Percentiles rank a stretch among this genome's conserved stretches.
Evolutionary conservation across 2,329 filamentous ascomycete genomes (phyloP).

Genomic region (Ophiosphaerella korrae): DNA sequence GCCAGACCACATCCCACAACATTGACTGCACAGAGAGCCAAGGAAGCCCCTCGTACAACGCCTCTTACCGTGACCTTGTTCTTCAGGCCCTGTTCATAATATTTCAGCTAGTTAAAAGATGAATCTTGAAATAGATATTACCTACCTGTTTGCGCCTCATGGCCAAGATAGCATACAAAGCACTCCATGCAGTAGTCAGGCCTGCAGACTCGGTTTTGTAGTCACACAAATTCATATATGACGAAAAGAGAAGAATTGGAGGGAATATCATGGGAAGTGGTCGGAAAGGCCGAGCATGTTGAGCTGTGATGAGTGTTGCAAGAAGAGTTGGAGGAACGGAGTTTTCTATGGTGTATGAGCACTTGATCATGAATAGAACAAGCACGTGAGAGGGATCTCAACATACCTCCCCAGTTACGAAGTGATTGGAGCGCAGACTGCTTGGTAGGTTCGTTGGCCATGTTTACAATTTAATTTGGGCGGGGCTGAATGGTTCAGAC

Average conservation of each 20-base stretch:
- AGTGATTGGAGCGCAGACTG: slow-evolving; percentile 52
- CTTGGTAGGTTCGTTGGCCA: slow-evolving; percentile 47
- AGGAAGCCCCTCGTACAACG: slow-evolving; percentile 57
- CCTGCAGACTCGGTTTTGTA: slow-evolving; percentile 69
- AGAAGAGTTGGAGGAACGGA: slow-evolving; percentile 68
- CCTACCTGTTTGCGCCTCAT: slow-evolving; percentile 58
- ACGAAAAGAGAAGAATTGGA: slow-evolving; percentile 67
- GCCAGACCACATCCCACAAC: slow-evolving; percentile 57
- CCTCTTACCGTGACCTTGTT: slow-evolving; percentile 58
- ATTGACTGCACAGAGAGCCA: slow-evolving; percentile 58
- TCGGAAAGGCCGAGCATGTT: slow-evolving; percentile 70
- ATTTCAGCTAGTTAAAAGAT: background rate
- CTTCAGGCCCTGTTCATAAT: slow-evolving; percentile 42
- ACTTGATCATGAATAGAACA: background rate
- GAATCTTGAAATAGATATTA: slow-evolving; percentile 3
- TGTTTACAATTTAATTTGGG: slow-evolving; percentile 16
- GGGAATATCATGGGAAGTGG: slow-evolving; percentile 70
- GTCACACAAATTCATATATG: slow-evolving; percentile 67
- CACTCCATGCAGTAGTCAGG: slow-evolving; percentile 68
- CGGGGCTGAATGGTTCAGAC: background rate
- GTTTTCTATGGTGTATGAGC: slow-evolving; percentile 56
- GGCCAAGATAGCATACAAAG: slow-evolving; percentile 68
- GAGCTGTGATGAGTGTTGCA: slow-evolving; percentile 68
- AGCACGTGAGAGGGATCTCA: slow-evolving; percentile 23
- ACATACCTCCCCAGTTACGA: slow-evolving; percentile 59